Conservation (phyloP, 2,329 filamentous ascomycete genomes). For the Fusarium cicatricum region DNA sequence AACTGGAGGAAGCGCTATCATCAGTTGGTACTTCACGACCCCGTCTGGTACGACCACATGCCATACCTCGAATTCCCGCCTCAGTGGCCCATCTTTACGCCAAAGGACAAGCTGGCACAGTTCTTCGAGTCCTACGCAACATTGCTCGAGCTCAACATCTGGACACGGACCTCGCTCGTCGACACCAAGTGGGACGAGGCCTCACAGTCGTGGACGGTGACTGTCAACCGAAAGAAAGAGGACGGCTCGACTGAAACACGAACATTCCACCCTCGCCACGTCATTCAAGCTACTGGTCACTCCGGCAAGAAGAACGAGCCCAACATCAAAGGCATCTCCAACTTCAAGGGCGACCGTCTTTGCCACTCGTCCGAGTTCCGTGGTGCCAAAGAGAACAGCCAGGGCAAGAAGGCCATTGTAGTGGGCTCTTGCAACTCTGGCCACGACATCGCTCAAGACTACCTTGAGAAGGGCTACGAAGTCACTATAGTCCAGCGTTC, state of each 20-base stretch:
- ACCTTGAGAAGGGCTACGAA: constrained; percentile 69
- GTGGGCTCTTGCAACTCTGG: constrained; percentile 74
- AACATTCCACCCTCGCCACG: constrained; percentile 66
- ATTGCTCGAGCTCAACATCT: constrained; percentile 73
- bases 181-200: constrained; percentile 59
- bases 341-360: constrained; percentile 66
- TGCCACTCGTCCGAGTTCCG: constrained; percentile 70
- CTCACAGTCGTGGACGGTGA: constrained; percentile 62
- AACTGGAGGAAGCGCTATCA: constrained; percentile 71
- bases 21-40: constrained; percentile 73
- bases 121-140: constrained; percentile 73
- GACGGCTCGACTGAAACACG: constrained; percentile 59
- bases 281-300: constrained; percentile 74
- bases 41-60: constrained; percentile 68
- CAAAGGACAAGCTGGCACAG: constrained; percentile 75
- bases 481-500: constrained; percentile 76
- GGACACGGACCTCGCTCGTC: constrained; percentile 62
- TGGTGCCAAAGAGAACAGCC: constrained; percentile 56
- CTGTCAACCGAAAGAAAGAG: constrained; percentile 58
- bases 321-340: constrained; percentile 61
- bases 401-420: constrained; percentile 68
- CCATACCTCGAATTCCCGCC: constrained; percentile 71
- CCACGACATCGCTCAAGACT: constrained; percentile 75
- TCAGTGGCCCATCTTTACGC: constrained; percentile 74
- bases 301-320: constrained; percentile 72